A percentile compares a stretch with the other conserved stretches of the same genome.
Evolutionary conservation across 2,329 filamentous ascomycete genomes (phyloP).

Genomic region (Sporothrix sp.): DNA sequence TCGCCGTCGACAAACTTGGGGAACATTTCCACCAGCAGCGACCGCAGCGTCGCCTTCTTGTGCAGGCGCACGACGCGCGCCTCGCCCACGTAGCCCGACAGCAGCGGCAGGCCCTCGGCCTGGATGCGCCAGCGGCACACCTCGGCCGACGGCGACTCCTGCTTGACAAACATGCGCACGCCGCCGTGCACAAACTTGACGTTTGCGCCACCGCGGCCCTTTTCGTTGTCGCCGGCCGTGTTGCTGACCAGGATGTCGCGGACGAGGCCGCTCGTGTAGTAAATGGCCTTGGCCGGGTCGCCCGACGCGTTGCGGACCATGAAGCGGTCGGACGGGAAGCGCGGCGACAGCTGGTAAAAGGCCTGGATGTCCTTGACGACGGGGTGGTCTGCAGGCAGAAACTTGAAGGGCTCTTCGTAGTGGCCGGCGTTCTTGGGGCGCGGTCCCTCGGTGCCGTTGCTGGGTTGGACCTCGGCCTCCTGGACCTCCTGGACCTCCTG

Average conservation of each 20-base stretch:
- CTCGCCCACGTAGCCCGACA: slow-evolving; percentile 81
- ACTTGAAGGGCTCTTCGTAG: slow-evolving; percentile 91
- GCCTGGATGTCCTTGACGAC: slow-evolving; percentile 67
- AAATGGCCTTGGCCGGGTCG: slow-evolving; percentile 85
- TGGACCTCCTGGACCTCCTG: slow-evolving; percentile 17
- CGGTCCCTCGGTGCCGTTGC: slow-evolving; percentile 16
- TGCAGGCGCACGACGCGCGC: slow-evolving; percentile 64
- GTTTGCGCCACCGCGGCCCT: slow-evolving; percentile 26
- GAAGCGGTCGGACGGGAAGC: slow-evolving; percentile 84
- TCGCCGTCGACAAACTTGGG: slow-evolving; percentile 69
- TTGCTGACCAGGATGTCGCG: slow-evolving; percentile 80
- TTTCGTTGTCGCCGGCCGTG: slow-evolving; percentile 77
- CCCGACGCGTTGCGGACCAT: slow-evolving; percentile 92
- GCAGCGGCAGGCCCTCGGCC: slow-evolving; percentile 81
- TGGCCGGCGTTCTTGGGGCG: slow-evolving; percentile 40
- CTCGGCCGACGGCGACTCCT: slow-evolving; percentile 77
- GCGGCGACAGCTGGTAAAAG: slow-evolving; percentile 76
- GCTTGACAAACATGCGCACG: slow-evolving; percentile 98
- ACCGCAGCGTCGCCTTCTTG: slow-evolving; percentile 69
- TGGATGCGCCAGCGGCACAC: slow-evolving; percentile 94
- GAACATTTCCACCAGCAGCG: slow-evolving; percentile 91
- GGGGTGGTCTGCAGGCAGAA: slow-evolving; percentile 61
- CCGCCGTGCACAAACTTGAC: slow-evolving; percentile 95
- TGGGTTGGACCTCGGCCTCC: slow-evolving; percentile 9
- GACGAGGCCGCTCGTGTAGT: slow-evolving; percentile 81